Evolutionary conservation across 106 monocot species (phyloP).

Genomic region (Narthecium ossifragum): DNA sequence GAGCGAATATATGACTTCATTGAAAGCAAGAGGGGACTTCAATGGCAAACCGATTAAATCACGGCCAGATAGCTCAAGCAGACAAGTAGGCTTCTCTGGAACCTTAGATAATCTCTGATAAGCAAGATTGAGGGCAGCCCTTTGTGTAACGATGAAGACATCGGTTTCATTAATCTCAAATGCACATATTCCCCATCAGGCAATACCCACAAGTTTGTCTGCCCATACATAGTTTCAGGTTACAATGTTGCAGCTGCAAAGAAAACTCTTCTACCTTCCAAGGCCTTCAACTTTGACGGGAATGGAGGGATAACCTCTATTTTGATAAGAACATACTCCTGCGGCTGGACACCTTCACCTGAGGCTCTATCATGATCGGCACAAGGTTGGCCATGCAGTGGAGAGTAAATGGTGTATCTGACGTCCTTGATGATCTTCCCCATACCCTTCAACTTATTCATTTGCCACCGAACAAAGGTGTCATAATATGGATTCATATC

Average conservation of each 20-base stretch:
- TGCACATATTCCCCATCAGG: constrained; percentile 92
- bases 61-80: constrained; percentile 59
- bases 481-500: constrained; percentile 92
- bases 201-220: constrained; percentile 91
- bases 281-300: constrained; percentile 48
- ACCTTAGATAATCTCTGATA: constrained; percentile 70
- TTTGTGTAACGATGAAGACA: constrained; percentile 72
- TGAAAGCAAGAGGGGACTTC: constrained; percentile 70
- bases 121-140: constrained; percentile 75
- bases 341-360: constrained; percentile 89
- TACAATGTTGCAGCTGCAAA: constrained; percentile 87
- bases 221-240: constrained; percentile 96
- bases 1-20: constrained; percentile 70
- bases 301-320: constrained; percentile 82
- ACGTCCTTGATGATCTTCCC: constrained; percentile 82
- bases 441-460: constrained; percentile 61
- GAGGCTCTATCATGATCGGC: constrained; percentile 93
- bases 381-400: constrained; percentile 88
- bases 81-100: constrained; percentile 70
- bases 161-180: constrained; percentile 86
- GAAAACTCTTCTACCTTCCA: constrained; percentile 77
- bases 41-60: constrained; percentile 83
- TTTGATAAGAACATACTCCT: constrained; percentile 84
- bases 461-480: constrained; percentile 90
- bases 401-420: constrained; percentile 84